These are phyloP conservation scores for Plasmodium yoelii DNA, from an alignment of 169 alveolate genomes.

Conservation along the genomic window DNA sequence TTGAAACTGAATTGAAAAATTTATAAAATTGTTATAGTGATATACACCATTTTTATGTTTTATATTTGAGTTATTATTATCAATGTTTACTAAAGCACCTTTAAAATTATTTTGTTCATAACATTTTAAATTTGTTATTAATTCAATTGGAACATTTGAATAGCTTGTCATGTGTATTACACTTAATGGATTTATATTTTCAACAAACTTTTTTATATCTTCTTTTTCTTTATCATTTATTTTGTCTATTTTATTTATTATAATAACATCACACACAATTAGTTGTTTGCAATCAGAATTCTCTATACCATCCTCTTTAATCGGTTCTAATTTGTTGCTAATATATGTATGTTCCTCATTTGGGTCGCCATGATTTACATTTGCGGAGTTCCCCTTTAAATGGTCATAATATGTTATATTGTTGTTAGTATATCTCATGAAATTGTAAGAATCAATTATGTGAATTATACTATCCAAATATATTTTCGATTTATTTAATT, in stretches of 20 bases:
- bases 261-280: constrained; percentile 61
- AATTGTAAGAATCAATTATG: constrained; percentile 51
- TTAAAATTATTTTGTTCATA: constrained; percentile 74
- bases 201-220: constrained; percentile 31
- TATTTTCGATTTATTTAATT: constrained; percentile 66
- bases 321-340: background rate
- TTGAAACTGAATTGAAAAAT: constrained; percentile 21
- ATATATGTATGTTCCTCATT: too few species aligned
- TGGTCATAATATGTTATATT: constrained; percentile 7
- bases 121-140: constrained; percentile 62
- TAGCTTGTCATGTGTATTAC: constrained; percentile 39
- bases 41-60: background rate
- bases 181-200: constrained; percentile 58
- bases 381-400: too few species aligned
- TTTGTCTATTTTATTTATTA: constrained; percentile 71
- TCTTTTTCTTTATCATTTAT: constrained; percentile 27
- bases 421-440: constrained; percentile 13
- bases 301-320: background rate
- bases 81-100: constrained; percentile 5
- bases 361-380: too few species aligned
- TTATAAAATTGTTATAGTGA: constrained; percentile 56
- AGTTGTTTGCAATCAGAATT: constrained; percentile 42
- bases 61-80: background rate
- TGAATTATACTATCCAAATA: constrained; percentile 71
- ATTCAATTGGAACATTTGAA: constrained; percentile 38